Base-by-base conservation (phyloP, 768 basidiomycete species). In the Lactifluus volemus region DNA sequence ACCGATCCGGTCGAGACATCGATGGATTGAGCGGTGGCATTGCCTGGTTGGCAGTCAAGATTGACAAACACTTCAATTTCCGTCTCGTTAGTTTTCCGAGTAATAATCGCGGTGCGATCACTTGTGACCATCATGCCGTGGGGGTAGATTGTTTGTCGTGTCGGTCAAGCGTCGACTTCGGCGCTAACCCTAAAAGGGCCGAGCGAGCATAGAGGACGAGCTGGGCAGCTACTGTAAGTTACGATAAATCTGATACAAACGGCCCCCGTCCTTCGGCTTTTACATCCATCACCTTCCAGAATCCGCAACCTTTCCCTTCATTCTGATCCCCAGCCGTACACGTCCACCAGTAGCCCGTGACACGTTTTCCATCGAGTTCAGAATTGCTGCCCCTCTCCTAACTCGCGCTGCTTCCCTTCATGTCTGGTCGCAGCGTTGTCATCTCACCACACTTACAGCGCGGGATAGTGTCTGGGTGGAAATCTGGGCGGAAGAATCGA, bases 1-100 rank as follows among this genome's bases (percentile, higher is more conserved):
- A n/a, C 97, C 97, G 61, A 99, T 95, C 30, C 97, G 1, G 96
- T 98, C 21, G 84, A 85, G 59, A 99, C 78, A 34, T 89, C 77
- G 68, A 99, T 98, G 39, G 73, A 75, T 73, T 98, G 96, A 38
- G 74, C 72, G 49, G 75, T 79, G 30, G 76, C 75, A 6, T 81
- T 74, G 52, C 84, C 84, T 4, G 91, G 83, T 8, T 78, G 74
- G 69, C 85, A 84, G 76, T 98, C 97, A 55, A 99, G 82, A 70
- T 85, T 79, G 66, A 99, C 76, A 39, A 73, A 78, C 65, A 95
- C 86, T n/a, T 87, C 79, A 63, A 98, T 93, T 63, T 86, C 75
- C 0, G 97, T 98, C 76, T 99, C 97, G 67, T 82, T 88, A 7
- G 95, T 98, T 70, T 89, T 89, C 56, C 95, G 81, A 32, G 85